Evolutionary conservation across 2,329 filamentous ascomycete species (phyloP), one percentile per base, ranked within the genome.

Genomic region (Cercospora sp.): DNA sequence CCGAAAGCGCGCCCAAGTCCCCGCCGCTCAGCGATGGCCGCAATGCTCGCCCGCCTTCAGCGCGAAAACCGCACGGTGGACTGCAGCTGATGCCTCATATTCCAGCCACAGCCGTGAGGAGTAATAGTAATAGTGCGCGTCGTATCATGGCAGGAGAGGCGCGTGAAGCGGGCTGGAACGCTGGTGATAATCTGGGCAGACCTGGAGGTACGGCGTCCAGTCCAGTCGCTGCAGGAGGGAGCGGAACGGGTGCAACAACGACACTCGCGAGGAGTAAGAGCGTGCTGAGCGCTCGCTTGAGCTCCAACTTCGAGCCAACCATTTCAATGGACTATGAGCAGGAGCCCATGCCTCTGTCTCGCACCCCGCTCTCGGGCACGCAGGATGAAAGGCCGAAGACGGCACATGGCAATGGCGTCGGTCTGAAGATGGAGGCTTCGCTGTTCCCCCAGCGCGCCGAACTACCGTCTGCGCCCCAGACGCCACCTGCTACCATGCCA

Each of bases 1-100:
- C 62, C 59, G 68, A 72, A 5, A 69, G 67, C 55, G 40, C 69
- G 16, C 40, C 60, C 9, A 61, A 71, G 42, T 30, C 53, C 26
- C 74, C 71, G 42, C 63, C 66, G 58, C 73, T 72, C 9, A 75
- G 74, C 62, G 73, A 76, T 71, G 73, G 72, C 40, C 8, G 23
- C 13, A 36, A 8, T 30, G 30, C 36, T 57, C 53, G 53, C 13
- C 23, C 23, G 23, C 42, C 20, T 26, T 23, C 60, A 6, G 60
- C 42, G 26, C 40, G 45, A n/a, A 63, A 55, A 55, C 28, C 61
- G 10, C 61, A 55, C 33, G 61, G 61, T 3, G 61, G 61, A 10
- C 45, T 63, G 10, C 45, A 53, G 61, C 42, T 63, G 28, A 31
- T 63, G 42, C 61, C 61, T 23, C 42, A 36, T 10, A 63, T 53